phyloP scores from a whole-genome alignment of 768 basidiomycete species.

The Xerocomellus intermedius region DNA sequence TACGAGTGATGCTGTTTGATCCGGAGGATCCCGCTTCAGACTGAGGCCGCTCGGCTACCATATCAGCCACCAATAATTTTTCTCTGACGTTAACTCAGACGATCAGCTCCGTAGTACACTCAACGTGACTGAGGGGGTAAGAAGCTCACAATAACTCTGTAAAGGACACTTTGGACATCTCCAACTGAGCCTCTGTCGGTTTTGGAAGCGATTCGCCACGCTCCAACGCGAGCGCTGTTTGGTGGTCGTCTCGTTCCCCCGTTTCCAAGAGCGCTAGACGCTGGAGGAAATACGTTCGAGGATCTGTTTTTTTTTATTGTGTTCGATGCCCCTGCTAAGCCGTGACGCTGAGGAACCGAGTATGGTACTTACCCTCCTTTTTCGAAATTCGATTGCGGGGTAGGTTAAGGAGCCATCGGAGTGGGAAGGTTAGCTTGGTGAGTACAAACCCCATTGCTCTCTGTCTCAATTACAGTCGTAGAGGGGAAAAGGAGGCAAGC shows the following conservation, averaged over 20 bases:
- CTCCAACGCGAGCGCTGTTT: conserved; percentile 33
- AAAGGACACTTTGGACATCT: conserved; percentile 14
- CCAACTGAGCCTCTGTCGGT: conserved; percentile 21
- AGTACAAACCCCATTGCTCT: conserved; percentile 8
- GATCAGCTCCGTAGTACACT: neutral
- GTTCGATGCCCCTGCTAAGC: neutral
- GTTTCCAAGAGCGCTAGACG: conserved; percentile 12
- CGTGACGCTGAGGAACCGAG: neutral
- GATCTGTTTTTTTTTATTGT: conserved; percentile 1
- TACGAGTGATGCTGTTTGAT: neutral
- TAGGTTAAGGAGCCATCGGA: neutral
- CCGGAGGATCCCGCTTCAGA: neutral
- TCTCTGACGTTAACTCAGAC: neutral
- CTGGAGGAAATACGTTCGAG: neutral
- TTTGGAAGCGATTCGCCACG: conserved; percentile 25
- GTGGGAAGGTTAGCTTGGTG: neutral
- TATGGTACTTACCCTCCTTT: conserved; percentile 6
- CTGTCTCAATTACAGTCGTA: no score
- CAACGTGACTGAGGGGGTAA: neutral
- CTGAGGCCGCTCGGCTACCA: neutral
- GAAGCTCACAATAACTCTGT: conserved; percentile 13
- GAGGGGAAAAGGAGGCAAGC: neutral
- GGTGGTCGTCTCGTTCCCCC: conserved; percentile 17
- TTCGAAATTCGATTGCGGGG: neutral
- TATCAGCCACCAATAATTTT: conserved; percentile 14